phyloP scores from a whole-genome alignment of 2,329 filamentous ascomycete genomes.

The Fusarium duplospermum region DNA sequence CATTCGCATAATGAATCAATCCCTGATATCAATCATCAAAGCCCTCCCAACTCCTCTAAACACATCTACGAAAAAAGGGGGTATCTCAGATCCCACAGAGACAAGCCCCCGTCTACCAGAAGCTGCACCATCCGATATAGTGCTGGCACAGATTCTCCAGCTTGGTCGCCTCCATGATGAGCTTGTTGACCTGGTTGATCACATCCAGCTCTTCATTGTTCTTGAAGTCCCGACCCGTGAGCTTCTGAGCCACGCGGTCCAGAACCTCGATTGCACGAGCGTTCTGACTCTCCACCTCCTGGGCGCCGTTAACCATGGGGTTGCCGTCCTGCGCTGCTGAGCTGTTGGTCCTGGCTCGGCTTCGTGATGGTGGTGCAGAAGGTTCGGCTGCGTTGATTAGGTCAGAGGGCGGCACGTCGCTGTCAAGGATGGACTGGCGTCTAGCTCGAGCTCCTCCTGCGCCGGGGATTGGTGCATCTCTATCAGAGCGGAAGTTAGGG shows the following conservation, averaged over 20 bases:
- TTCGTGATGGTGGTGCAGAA: constrained; percentile 60
- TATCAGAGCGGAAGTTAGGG: constrained; percentile 74
- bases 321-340: constrained; percentile 55
- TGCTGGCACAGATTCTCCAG: constrained; percentile 98
- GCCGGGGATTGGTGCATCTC: constrained; percentile 64
- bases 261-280: constrained; percentile 92
- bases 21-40: constrained; percentile 9
- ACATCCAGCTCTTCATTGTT: constrained; percentile 85
- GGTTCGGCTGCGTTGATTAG: constrained; percentile 63
- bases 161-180: constrained; percentile 95
- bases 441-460: constrained; percentile 65
- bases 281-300: constrained; percentile 85
- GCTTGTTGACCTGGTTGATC: constrained; percentile 89
- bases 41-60: constrained; percentile 34
- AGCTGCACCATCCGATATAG: constrained; percentile 99
- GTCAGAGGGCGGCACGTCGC: constrained; percentile 68
- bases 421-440: constrained; percentile 77
- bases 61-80: background rate
- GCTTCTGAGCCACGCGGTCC: constrained; percentile 91
- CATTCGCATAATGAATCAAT: constrained; percentile 8
- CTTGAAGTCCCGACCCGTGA: constrained; percentile 94
- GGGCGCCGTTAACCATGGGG: constrained; percentile 50
- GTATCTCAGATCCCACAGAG: background rate
- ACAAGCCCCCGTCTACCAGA: constrained; percentile 74
- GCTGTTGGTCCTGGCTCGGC: constrained; percentile 71